Base-by-base conservation (phyloP, 768 basidiomycete genomes). In the Kwoniella bestiolae region DNA sequence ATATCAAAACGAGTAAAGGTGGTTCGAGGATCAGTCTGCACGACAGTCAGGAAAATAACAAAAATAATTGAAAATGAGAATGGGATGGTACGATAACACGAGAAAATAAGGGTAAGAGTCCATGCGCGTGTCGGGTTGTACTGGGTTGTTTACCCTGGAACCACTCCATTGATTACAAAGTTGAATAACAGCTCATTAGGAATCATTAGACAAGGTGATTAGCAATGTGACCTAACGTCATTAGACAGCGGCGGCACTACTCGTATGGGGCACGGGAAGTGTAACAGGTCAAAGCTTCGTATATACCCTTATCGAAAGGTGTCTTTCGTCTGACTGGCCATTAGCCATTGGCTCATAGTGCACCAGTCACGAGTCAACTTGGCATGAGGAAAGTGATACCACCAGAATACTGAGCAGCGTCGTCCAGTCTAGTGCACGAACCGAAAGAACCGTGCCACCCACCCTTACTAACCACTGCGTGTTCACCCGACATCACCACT, bases 11-110 rank as follows among this genome's bases (percentile, higher is more conserved):
- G 31, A 18, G 34, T 34, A 12, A 60, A 60, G 47, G 34, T 60
- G 58, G 58, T 60, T 60, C 58, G 58, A 60, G 52, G 52, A 55
- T 21, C 5, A 47, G 16, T 21, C n/a, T 25, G 18, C 21, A 47
- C 16, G 46, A 7, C 18, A 25, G 8, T 41, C 38, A 41, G 12
- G n/a, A 38, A 57, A 28, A n/a, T 59, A 45, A 29, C 16, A 3
- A 52, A 49, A 25, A 53, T 51, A 28, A 8, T 5, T 8, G 26
- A 28, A 51, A 12, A 51, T 14, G 1, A 26, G 8, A 51, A 26
- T 51, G 26, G 21, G n/a, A 55, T 55, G 52, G 52, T 55, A 55
- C 52, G 52, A 55, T 55, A 5, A 18, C 8, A 18, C 18, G 18
- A 47, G 23, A 16, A 47, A 51, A 7, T 29, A 51, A 31, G 23